Conservation (phyloP, 305 asterid species). For the Fraxinus platypoda region DNA sequence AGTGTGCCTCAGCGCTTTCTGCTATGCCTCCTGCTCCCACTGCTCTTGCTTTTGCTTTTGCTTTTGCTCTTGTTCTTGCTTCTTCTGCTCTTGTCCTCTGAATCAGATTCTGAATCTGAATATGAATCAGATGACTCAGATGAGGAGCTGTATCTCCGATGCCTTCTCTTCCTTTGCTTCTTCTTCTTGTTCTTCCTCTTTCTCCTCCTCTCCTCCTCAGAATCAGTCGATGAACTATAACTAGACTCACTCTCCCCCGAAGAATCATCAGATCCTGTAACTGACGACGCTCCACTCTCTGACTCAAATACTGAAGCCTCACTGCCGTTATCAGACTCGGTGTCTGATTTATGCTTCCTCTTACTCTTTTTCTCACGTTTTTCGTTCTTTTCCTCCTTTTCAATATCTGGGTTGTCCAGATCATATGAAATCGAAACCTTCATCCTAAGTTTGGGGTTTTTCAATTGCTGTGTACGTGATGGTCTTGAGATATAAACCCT, state of each 20-base stretch:
- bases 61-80: constrained; percentile 37
- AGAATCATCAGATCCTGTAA: constrained; percentile 61
- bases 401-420: constrained; percentile 58
- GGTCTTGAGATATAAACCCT: constrained; percentile 92
- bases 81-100: constrained; percentile 62
- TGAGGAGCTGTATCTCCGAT: constrained; percentile 55
- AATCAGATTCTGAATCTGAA: constrained; percentile 78
- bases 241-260: constrained; percentile 77
- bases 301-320: constrained; percentile 92
- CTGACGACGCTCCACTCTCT: constrained; percentile 60
- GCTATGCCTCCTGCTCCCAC: constrained; percentile 59
- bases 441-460: constrained; percentile 91
- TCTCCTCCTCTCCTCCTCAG: constrained; percentile 90
- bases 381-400: constrained; percentile 42
- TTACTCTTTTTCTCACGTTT: constrained; percentile 59
- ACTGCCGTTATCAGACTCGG: constrained; percentile 61
- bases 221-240: constrained; percentile 65
- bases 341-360: constrained; percentile 77
- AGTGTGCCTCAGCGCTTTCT: constrained; percentile 46
- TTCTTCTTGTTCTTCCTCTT: constrained; percentile 60
- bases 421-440: constrained; percentile 58
- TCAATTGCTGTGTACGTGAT: constrained; percentile 82
- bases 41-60: constrained; percentile 18
- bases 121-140: constrained; percentile 79
- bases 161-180: constrained; percentile 67